These are phyloP conservation scores for Parachlorella kessleri DNA, from an alignment of 139 green algal genomes.

Conservation along the genomic window DNA sequence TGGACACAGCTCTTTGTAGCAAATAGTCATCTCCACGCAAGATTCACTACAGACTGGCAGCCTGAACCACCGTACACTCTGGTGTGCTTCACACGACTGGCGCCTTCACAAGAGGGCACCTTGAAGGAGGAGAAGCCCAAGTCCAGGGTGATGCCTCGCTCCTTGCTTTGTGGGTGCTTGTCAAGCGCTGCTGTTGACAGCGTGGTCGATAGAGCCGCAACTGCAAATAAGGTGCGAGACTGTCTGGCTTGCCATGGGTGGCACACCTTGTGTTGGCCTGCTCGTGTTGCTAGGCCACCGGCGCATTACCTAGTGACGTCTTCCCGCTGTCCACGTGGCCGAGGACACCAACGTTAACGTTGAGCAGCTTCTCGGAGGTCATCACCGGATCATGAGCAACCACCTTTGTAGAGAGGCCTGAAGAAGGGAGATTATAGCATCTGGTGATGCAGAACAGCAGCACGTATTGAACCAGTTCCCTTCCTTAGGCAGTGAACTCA, in stretches of 20 bases:
- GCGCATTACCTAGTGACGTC: conserved; percentile 91
- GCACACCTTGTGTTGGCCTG: background rate
- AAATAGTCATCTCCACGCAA: no score
- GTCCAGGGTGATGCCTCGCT: conserved; percentile 96
- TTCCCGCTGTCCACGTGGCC: conserved; percentile 97
- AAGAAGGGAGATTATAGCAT: no score
- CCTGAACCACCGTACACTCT: no score
- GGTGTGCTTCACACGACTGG: background rate
- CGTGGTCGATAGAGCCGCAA: conserved; percentile 84
- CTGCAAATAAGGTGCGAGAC: conserved; percentile 56
- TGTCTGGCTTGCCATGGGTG: background rate
- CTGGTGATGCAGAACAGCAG: no score
- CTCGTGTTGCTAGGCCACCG: no score
- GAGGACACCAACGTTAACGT: conserved; percentile 69
- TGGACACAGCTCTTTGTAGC: no score
- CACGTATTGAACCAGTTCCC: no score
- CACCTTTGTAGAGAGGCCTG: no score
- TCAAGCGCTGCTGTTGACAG: conserved; percentile 95
- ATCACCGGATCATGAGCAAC: background rate
- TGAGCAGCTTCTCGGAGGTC: background rate
- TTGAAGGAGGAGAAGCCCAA: conserved; percentile 95
- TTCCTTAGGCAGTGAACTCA: no score
- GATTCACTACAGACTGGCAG: no score
- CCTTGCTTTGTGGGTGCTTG: conserved; percentile 94
- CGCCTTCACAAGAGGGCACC: background rate